A percentile compares a stretch with the other conserved stretches of the same genome.
Conservation (phyloP, 164 flowering plant species). For the Sedum album region DNA sequence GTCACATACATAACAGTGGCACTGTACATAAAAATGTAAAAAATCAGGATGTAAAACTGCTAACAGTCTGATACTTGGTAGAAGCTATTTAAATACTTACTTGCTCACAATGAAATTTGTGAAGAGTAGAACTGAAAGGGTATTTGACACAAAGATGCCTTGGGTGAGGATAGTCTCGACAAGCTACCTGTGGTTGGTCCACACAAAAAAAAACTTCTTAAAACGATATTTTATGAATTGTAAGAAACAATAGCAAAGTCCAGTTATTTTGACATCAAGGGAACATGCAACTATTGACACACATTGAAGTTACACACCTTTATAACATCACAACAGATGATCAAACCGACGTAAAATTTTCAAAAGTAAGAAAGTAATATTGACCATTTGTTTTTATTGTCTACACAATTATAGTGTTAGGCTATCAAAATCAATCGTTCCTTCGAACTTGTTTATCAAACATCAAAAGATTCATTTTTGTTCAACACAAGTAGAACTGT, state of each 20-base stretch:
- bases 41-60: neutral
- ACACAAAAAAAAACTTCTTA: neutral
- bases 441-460: neutral
- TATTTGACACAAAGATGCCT: constrained; percentile 65
- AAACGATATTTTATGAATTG: neutral
- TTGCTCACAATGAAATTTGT: no score
- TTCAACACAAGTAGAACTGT: neutral
- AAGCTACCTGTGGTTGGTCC: constrained; percentile 56
- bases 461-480: neutral
- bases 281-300: neutral
- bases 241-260: neutral
- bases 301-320: neutral
- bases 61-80: neutral
- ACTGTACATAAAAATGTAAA: constrained; percentile 40
- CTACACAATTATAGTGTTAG: no score
- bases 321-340: neutral
- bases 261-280: neutral
- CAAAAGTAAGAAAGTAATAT: neutral
- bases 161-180: constrained; percentile 88
- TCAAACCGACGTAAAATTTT: no score
- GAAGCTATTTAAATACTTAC: constrained; percentile 21
- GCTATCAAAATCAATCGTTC: neutral
- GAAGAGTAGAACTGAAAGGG: constrained; percentile 54
- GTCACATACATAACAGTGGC: constrained; percentile 98
- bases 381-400: no score